Evolutionary conservation across 495 filamentous ascomycete species (phyloP), one percentile per base, ranked within the genome.

Genomic region (Penicillium arizonense): DNA sequence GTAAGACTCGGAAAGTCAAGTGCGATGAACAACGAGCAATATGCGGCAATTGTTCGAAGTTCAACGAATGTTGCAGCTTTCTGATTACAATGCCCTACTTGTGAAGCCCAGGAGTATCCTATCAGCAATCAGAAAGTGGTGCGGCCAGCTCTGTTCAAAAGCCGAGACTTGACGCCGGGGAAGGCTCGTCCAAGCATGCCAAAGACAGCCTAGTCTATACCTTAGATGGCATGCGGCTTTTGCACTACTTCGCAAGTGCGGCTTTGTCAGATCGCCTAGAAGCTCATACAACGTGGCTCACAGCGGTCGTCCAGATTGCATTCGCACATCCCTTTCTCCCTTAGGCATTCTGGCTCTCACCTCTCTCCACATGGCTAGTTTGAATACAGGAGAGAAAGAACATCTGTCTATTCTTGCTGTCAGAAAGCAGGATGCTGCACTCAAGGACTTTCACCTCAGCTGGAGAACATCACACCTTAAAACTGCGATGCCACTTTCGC

Each of bases 1-100:
- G 39, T 10, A 42, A 42, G 39, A 26, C 39, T 42, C 39, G 39
- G 20, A 42, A 24, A 42, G 39, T 42, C 39, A 42, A 42, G 26
- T 42, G 39, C 20, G 21, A 42, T 42, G 39, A 42, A 23, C 39
- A 42, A 26, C 39, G 39, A 23, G 20, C 39, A 24, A 42, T 26
- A 42, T 42, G 39, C 20, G 39, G 39, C 20, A 20, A 18, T 26
- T 42, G 39, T 42, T 42, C 39, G 9, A 42, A 42, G 39, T 13
- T 42, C 21, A 42, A 26, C 39, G 24, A 42, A 42, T 5, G 21
- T 42, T 42, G 39, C 8, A 42, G 39, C 39, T 42, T 26, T 42
- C 10, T n/a, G 9, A 23, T 1, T 5, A 42, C 39, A 26, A 42
- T 21, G 0, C 39, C 39, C 9, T 42, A 42, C 21, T 6, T 42